These are phyloP conservation scores for Zymoseptoria pseudotritici DNA, from an alignment of 2,329 filamentous ascomycete species.

Conservation along the genomic window DNA sequence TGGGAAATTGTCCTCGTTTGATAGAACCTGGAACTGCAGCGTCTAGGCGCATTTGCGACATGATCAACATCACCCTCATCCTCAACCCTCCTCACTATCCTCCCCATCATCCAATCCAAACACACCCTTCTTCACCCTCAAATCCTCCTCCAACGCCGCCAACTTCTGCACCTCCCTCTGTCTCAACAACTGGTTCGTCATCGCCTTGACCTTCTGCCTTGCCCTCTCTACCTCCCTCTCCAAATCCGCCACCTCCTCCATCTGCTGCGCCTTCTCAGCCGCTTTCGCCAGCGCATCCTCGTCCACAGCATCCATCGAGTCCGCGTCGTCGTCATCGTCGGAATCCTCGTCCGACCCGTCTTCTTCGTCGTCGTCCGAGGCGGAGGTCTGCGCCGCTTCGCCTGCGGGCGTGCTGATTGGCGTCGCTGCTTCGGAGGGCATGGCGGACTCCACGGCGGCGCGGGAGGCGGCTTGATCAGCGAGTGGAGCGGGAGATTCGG, in stretches of 20 bases:
- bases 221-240: constrained; percentile 43
- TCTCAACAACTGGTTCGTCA: constrained; percentile 43
- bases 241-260: constrained; percentile 49
- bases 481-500: constrained; percentile 22
- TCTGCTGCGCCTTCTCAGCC: constrained; percentile 40
- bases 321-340: constrained; percentile 41
- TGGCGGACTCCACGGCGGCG: constrained; percentile 16
- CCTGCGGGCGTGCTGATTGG: constrained; percentile 17
- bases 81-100: constrained; percentile 8
- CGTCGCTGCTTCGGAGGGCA: constrained; percentile 16
- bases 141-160: constrained; percentile 44
- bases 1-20: background rate
- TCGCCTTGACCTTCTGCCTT: constrained; percentile 30
- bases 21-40: background rate
- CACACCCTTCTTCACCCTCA: constrained; percentile 46
- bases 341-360: constrained; percentile 38
- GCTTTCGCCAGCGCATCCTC: constrained; percentile 45
- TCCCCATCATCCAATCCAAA: constrained; percentile 31
- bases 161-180: constrained; percentile 44
- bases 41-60: background rate
- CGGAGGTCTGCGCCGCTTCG: constrained; percentile 20
- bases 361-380: constrained; percentile 29
- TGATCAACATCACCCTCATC: constrained; percentile 3
- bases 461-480: constrained; percentile 22
- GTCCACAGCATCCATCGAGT: constrained; percentile 39